Conservation (phyloP, 768 basidiomycete genomes). For the Hortiboletus flavorubellus region DNA sequence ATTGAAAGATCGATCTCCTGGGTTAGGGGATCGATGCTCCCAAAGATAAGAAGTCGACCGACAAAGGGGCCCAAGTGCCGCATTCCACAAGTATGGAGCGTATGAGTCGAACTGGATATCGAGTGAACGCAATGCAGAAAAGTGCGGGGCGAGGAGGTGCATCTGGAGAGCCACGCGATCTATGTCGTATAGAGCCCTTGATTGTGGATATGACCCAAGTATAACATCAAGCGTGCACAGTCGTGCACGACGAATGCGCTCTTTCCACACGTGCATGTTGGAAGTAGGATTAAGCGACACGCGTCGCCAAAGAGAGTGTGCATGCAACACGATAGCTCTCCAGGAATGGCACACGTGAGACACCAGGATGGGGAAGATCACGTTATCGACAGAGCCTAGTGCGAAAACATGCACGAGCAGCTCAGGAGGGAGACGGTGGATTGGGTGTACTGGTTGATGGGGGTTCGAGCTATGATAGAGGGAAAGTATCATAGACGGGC, state of each 20-base stretch:
- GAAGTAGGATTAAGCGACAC: conserved; percentile 47
- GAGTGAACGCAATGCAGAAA: conserved; percentile 61
- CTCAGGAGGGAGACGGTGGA: conserved; percentile 59
- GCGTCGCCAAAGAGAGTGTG: conserved; percentile 62
- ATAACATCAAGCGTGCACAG: conserved; percentile 60
- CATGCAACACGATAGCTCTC: conserved; percentile 57
- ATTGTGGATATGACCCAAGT: conserved; percentile 39
- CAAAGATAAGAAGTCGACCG: conserved; percentile 27
- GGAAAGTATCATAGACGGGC: conserved; percentile 28
- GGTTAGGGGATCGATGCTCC: conserved; percentile 19
- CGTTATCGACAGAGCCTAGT: conserved; percentile 53
- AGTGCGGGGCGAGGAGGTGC: conserved; percentile 47
- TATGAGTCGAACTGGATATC: conserved; percentile 53
- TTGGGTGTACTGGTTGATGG: conserved; percentile 42
- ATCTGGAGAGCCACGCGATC: conserved; percentile 58
- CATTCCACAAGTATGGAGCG: conserved; percentile 66
- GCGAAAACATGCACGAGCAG: conserved; percentile 63
- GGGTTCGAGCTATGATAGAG: conserved; percentile 23
- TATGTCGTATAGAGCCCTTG: conserved; percentile 24
- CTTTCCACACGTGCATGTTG: conserved; percentile 54
- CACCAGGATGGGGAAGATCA: conserved; percentile 54
- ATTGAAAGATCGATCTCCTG: conserved; percentile 6
- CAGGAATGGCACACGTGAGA: conserved; percentile 70
- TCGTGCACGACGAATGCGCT: conserved; percentile 57
- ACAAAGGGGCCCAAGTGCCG: conserved; percentile 56